These are phyloP conservation scores for Candida ficus DNA, from an alignment of 805 yeast genomes.

Conservation along the genomic window DNA sequence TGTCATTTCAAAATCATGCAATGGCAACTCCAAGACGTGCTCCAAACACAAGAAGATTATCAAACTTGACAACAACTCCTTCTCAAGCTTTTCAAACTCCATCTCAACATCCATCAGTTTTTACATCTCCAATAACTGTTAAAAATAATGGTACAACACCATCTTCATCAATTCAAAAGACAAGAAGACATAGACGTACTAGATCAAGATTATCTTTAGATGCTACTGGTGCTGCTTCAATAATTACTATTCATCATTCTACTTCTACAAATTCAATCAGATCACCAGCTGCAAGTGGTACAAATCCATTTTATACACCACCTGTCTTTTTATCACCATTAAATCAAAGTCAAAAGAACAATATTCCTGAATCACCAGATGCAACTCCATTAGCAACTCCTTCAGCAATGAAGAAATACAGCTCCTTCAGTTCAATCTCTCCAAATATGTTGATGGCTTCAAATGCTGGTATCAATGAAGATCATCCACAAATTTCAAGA, in stretches of 20 bases:
- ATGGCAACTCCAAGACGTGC: constrained; percentile 30
- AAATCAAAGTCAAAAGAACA: constrained; percentile 11
- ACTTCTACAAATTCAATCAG: constrained; percentile 21
- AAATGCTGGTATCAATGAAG: constrained; percentile 1
- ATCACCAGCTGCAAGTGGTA: constrained; percentile 30
- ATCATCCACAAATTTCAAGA: not conserved
- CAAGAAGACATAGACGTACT: constrained; percentile 34
- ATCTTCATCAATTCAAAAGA: constrained; percentile 16
- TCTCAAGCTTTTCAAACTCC: constrained; percentile 24
- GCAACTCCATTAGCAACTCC: constrained; percentile 25
- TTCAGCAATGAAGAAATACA: constrained; percentile 6
- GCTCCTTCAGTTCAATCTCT: constrained; percentile 16
- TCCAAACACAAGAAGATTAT: constrained; percentile 18
- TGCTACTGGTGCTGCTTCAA: constrained; percentile 25
- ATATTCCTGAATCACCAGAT: constrained; percentile 12
- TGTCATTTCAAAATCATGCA: constrained; percentile 29
- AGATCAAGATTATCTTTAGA: constrained; percentile 37
- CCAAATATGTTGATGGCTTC: constrained; percentile 21
- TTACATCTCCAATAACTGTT: constrained; percentile 11
- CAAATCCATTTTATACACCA: constrained; percentile 47
- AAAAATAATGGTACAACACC: constrained; percentile 11
- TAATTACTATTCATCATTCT: constrained; percentile 20
- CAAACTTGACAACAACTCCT: constrained; percentile 30
- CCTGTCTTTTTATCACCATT: constrained; percentile 38
- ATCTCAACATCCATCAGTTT: constrained; percentile 7